A percentile compares a stretch with the other conserved stretches of the same genome.
These are phyloP conservation scores for Pseudonectria foliicola DNA, from an alignment of 2,329 filamentous ascomycete species.

Conservation along the genomic window DNA sequence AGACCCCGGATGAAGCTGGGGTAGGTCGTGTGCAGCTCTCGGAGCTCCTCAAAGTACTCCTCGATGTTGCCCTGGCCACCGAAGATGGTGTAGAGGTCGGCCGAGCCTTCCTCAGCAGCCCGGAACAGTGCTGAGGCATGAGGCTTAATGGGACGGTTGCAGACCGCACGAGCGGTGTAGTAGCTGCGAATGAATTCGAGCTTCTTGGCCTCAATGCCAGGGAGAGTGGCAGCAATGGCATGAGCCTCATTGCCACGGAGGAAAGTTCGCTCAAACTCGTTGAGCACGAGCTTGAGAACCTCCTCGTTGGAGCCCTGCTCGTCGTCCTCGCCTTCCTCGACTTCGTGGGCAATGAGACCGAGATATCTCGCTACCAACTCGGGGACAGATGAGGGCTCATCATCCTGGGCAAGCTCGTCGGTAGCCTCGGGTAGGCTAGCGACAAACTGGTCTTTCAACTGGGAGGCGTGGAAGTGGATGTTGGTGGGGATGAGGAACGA, in stretches of 20 bases:
- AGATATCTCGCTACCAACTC: slow-evolving; percentile 93
- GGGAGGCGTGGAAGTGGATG: slow-evolving; percentile 91
- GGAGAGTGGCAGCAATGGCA: slow-evolving; percentile 74
- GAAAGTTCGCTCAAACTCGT: slow-evolving; percentile 94
- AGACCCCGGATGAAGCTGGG: slow-evolving; percentile 84
- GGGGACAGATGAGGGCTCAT: slow-evolving; percentile 92
- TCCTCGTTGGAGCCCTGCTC: slow-evolving; percentile 83
- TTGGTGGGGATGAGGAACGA: slow-evolving; percentile 92
- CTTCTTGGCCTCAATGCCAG: slow-evolving; percentile 91
- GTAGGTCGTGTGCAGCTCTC: slow-evolving; percentile 86
- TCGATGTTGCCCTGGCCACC: slow-evolving; percentile 98
- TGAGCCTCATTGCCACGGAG: slow-evolving; percentile 95
- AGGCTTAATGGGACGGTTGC: slow-evolving; percentile 78
- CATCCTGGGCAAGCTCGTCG: slow-evolving; percentile 95
- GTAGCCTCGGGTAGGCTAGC: slow-evolving; percentile 82
- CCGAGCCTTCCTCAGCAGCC: slow-evolving; percentile 75
- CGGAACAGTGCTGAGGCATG: slow-evolving; percentile 91
- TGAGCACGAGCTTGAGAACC: slow-evolving; percentile 83
- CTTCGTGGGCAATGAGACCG: slow-evolving; percentile 79
- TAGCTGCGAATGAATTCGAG: slow-evolving; percentile 83
- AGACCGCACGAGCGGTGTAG: slow-evolving; percentile 78
- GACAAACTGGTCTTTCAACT: slow-evolving; percentile 86
- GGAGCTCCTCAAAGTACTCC: slow-evolving; percentile 97
- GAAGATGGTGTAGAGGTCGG: slow-evolving; percentile 87
- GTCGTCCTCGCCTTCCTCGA: slow-evolving; percentile 89